Evolutionary conservation across 768 basidiomycete species (phyloP), one percentile per base, ranked within the genome.

Genomic region (Cyclocybe cylindracea): DNA sequence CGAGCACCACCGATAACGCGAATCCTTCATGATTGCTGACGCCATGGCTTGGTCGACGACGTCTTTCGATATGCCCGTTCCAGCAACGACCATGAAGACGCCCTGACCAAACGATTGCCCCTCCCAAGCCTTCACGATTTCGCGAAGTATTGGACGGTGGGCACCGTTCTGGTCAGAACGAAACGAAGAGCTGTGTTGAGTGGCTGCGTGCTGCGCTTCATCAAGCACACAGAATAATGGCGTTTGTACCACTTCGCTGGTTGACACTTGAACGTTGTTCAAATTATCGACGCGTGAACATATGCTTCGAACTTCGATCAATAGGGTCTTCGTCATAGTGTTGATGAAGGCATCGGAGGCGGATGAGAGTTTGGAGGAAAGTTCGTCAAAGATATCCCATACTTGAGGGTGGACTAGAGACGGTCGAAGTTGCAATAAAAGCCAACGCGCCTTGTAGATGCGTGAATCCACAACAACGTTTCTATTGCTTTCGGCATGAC

Each of bases 21-120:
- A 75, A 32, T 75, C 74, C 52, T 78, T 78, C 75, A 78, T 76
- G 43, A 76, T 70, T 1, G 73, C 76, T 5, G 72, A 74, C 2
- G 74, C 68, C 73, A 77, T 75, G 1, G 74, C 74, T 47, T 71
- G 71, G 51, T 75, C 72, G 6, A 78, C 73, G 10, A 72, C 69
- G 46, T 73, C 70, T 58, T 77, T 76, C 10, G 74, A 75, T 11
- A 78, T 73, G 1, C 74, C 76, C 3, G 76, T 78, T 5, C 77
- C 77, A 2, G 75, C 73, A 4, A 78, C 68, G 7, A 76, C 69
- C 69, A 78, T 71, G 46, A 72, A 74, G 8, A 78, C 69, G 2
- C 73, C 70, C 32, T 72, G 69, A 2, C 69, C 70, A n/a, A 63
- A 65, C 1, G 68, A 68, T 42, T 73, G 70, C 5, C 65, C 63